Conservation (phyloP, 441 rosid genomes). For the Corymbia citriodora region DNA sequence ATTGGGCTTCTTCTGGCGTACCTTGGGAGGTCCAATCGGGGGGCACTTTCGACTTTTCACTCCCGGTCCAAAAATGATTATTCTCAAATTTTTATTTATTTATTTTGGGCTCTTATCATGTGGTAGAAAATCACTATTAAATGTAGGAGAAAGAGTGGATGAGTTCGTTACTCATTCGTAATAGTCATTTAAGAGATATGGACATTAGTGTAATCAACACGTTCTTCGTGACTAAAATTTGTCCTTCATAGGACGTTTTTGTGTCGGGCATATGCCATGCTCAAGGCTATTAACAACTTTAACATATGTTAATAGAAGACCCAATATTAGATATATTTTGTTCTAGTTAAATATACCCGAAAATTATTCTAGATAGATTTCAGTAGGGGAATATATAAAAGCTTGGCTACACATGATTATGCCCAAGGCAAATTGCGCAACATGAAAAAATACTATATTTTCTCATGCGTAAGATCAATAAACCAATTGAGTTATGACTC, state of each 20-base stretch:
- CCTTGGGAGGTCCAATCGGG: not conserved
- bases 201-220: not conserved
- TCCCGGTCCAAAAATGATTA: not conserved
- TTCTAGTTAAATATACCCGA: not conserved
- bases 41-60: not conserved
- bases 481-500: not conserved
- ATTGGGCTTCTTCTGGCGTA: not conserved
- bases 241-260: not conserved
- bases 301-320: not conserved
- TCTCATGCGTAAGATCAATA: not conserved
- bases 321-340: accelerated
- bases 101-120: not conserved
- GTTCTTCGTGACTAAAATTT: not conserved
- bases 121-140: not conserved
- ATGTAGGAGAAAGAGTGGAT: not conserved
- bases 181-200: not conserved
- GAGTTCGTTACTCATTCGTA: not conserved
- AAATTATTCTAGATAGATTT: not conserved
- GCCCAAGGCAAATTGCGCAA: not conserved
- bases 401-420: not conserved
- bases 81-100: too few relatives aligned
- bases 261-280: accelerated
- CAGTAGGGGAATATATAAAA: not conserved
- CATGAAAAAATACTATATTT: not conserved
- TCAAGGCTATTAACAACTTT: not conserved